phyloP scores from a whole-genome alignment of 148 eudicot genomes.

The Bassia scoparia region DNA sequence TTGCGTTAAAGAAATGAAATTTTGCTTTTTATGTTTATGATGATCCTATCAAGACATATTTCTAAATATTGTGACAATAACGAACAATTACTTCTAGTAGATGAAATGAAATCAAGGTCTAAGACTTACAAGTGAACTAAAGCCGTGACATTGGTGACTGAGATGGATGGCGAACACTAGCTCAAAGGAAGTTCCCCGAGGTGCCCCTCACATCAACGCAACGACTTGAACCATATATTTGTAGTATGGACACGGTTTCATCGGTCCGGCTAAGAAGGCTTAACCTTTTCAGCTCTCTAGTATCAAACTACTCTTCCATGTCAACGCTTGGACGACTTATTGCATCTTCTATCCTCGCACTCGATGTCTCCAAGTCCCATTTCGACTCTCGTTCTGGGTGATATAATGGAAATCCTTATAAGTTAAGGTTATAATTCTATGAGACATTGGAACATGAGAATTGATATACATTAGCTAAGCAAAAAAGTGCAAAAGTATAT shows the following conservation, averaged over 20 bases:
- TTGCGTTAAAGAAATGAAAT: too few species aligned
- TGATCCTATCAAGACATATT: too few species aligned
- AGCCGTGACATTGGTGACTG: constrained; percentile 44
- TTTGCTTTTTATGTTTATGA: too few species aligned
- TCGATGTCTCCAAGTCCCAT: background rate
- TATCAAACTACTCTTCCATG: constrained; percentile 5
- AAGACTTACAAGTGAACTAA: constrained; percentile 39
- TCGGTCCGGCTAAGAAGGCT: constrained; percentile 33
- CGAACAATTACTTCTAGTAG: background rate
- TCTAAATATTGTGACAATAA: background rate
- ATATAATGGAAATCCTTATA: too few species aligned
- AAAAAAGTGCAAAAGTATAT: too few species aligned
- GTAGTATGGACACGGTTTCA: constrained; percentile 32
- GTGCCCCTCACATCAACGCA: constrained; percentile 39
- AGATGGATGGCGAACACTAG: constrained; percentile 44
- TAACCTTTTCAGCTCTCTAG: constrained; percentile 34
- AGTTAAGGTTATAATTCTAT: too few species aligned
- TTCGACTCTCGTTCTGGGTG: too few species aligned
- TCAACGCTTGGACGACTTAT: background rate
- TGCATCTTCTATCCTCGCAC: background rate
- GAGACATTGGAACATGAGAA: too few species aligned
- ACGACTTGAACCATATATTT: constrained; percentile 34
- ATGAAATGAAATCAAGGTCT: background rate
- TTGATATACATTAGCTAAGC: too few species aligned
- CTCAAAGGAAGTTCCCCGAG: constrained; percentile 39